A percentile compares a stretch with the other conserved stretches of the same genome.
Evolutionary conservation across 352 stramenopile genomes (phyloP).

Genomic region (Phytophthora pluvialis): DNA sequence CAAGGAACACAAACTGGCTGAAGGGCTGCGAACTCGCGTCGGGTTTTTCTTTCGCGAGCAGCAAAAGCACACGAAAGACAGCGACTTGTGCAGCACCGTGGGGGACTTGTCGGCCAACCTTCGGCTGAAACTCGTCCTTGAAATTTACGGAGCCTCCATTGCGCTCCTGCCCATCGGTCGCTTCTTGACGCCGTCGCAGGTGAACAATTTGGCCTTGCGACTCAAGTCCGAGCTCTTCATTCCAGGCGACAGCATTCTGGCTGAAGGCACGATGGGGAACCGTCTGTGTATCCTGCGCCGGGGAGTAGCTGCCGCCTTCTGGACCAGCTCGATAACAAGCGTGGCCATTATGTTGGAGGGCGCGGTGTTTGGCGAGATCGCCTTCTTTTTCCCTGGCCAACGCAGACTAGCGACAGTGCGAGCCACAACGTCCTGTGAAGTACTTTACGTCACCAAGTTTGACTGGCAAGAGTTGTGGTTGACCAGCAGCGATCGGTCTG

Average conservation of each 20-base stretch:
- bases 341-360: slow-evolving; percentile 65
- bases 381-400: slow-evolving; percentile 68
- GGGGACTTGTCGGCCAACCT: slow-evolving; percentile 76
- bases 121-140: slow-evolving; percentile 73
- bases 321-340: slow-evolving; percentile 52
- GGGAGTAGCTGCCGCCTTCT: slow-evolving; percentile 62
- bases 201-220: slow-evolving; percentile 73
- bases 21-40: slow-evolving; percentile 55
- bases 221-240: slow-evolving; percentile 75
- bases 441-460: slow-evolving; percentile 66
- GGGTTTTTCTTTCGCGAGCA: slow-evolving; percentile 69
- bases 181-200: slow-evolving; percentile 59
- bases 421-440: slow-evolving; percentile 63
- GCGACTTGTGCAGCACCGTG: slow-evolving; percentile 52
- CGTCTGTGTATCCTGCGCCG: slow-evolving; percentile 65
- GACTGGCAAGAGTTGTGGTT: slow-evolving; percentile 73
- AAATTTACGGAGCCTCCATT: slow-evolving; percentile 70
- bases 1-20: slow-evolving; percentile 61
- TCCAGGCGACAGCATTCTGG: slow-evolving; percentile 65
- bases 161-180: slow-evolving; percentile 57
- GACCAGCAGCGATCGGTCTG: slow-evolving; percentile 33
- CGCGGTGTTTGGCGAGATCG: slow-evolving; percentile 73
- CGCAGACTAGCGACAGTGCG: slow-evolving; percentile 67
- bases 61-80: slow-evolving; percentile 55
- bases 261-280: slow-evolving; percentile 64